Evolutionary conservation across 2,329 filamentous ascomycete genomes (phyloP).

Genomic region (Rachicladosporium sp.): DNA sequence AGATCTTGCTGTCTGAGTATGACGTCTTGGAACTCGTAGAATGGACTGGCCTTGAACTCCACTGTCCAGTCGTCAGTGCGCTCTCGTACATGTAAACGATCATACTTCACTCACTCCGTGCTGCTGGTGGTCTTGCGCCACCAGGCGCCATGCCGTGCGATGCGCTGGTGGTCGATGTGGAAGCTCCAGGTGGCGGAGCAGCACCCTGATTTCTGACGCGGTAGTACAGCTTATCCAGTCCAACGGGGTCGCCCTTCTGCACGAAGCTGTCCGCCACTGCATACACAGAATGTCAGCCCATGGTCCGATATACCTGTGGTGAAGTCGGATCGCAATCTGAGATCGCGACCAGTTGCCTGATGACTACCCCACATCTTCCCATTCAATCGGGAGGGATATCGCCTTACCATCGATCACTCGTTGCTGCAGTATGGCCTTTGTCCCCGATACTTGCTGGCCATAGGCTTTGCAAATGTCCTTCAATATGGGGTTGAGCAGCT

Average conservation of each 20-base stretch:
- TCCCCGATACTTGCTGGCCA: constrained; percentile 63
- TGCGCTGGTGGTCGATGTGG: no score
- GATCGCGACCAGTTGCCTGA: no score
- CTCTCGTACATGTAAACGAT: background rate
- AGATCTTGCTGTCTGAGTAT: constrained; percentile 56
- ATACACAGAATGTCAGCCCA: background rate
- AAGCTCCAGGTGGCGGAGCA: constrained; percentile 16
- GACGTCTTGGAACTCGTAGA: constrained; percentile 59
- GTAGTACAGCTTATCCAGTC: constrained; percentile 27
- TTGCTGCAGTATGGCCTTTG: constrained; percentile 70
- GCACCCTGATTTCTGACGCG: constrained; percentile 30
- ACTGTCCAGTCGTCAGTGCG: constrained; percentile 2
- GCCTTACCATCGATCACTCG: constrained; percentile 61
- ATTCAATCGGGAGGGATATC: no score
- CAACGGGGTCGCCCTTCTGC: constrained; percentile 21
- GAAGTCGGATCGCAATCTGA: background rate
- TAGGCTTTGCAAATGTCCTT: constrained; percentile 66
- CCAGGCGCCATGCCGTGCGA: constrained; percentile 1
- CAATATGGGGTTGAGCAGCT: constrained; percentile 52
- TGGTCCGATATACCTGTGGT: constrained; percentile 10
- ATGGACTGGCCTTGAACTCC: constrained; percentile 62
- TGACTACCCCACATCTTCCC: no score
- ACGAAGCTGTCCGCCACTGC: constrained; percentile 29
- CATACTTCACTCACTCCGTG: constrained; percentile 1
- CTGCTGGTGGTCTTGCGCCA: constrained; percentile 1